These are phyloP conservation scores for Jatropha multifida DNA, from an alignment of 441 rosid genomes.

Conservation along the genomic window DNA sequence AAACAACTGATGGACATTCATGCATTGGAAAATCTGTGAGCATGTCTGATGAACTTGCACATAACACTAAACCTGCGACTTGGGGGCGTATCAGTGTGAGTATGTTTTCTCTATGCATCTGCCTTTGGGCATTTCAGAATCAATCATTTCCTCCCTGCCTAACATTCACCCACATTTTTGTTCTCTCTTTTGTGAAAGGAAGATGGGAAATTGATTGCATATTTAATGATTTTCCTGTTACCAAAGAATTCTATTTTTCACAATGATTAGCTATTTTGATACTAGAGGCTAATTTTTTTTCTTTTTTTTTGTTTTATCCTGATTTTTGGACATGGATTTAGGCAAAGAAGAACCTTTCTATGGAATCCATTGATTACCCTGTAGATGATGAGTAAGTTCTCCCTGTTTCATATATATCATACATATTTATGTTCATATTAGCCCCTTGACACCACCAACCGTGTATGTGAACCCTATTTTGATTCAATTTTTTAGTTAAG, in stretches of 20 bases:
- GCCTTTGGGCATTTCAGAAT: conserved; percentile 14
- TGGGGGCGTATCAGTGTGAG: conserved; percentile 87
- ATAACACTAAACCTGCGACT: conserved; percentile 10
- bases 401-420: conserved; percentile 21
- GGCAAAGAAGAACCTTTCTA: conserved; percentile 83
- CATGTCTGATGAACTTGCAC: conserved; percentile 38
- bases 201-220: not conserved
- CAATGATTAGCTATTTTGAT: not conserved
- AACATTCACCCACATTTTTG: conserved; percentile 3
- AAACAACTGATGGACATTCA: conserved; percentile 28
- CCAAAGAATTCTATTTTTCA: not conserved
- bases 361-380: conserved; percentile 68
- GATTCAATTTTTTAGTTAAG: not conserved
- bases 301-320: not conserved
- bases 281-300: not conserved
- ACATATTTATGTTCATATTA: conserved; percentile 8
- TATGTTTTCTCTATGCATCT: conserved; percentile 24
- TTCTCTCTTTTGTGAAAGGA: conserved; percentile 13
- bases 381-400: conserved; percentile 74
- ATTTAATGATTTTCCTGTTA: conserved; percentile 4
- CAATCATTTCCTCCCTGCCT: conserved; percentile 19
- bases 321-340: conserved; percentile 32
- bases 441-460: not conserved
- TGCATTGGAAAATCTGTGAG: conserved; percentile 38
- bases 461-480: not conserved